Evolutionary conservation across 495 filamentous ascomycete species (phyloP).

Genomic region (Neurospora discreta): DNA sequence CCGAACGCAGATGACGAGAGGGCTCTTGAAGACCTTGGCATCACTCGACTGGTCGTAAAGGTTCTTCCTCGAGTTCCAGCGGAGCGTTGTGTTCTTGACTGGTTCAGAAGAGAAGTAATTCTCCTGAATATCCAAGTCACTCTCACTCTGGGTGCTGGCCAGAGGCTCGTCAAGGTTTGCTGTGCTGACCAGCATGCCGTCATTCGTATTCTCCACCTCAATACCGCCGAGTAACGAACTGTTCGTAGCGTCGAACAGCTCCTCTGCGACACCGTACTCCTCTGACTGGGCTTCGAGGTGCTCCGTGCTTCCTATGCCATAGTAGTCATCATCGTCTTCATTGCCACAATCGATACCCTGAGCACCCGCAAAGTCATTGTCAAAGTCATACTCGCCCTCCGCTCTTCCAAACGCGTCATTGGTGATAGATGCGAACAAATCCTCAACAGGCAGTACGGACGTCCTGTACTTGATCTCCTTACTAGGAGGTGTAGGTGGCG

Average conservation of each 20-base stretch:
- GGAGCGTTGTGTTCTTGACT: constrained; percentile 57
- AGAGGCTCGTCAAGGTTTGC: constrained; percentile 44
- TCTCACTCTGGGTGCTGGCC: constrained; percentile 26
- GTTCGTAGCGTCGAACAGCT: constrained; percentile 30
- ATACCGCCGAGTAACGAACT: constrained; percentile 23
- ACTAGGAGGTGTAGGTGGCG: constrained; percentile 70
- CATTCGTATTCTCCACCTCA: constrained; percentile 39
- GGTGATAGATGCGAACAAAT: constrained; percentile 82
- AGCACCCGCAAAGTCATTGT: constrained; percentile 40
- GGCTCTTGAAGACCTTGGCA: constrained; percentile 50
- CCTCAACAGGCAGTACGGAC: constrained; percentile 69
- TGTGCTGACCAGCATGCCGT: constrained; percentile 45
- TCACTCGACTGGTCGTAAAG: constrained; percentile 57
- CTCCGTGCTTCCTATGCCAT: constrained; percentile 21
- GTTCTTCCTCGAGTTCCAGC: constrained; percentile 67
- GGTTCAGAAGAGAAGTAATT: constrained; percentile 57
- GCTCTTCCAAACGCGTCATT: constrained; percentile 63
- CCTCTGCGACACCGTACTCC: constrained; percentile 20
- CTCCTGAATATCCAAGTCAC: constrained; percentile 44
- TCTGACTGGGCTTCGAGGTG: constrained; percentile 29
- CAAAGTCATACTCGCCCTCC: constrained; percentile 46
- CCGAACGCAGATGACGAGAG: constrained; percentile 64
- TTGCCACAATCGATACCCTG: constrained; percentile 24
- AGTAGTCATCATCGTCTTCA: constrained; percentile 25
- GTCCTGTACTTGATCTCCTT: constrained; percentile 79